Percentiles rank a stretch among this genome's conserved stretches.
phyloP scores from a whole-genome alignment of 1,284 basidiomycete species.

The Tausonia pullulans region DNA sequence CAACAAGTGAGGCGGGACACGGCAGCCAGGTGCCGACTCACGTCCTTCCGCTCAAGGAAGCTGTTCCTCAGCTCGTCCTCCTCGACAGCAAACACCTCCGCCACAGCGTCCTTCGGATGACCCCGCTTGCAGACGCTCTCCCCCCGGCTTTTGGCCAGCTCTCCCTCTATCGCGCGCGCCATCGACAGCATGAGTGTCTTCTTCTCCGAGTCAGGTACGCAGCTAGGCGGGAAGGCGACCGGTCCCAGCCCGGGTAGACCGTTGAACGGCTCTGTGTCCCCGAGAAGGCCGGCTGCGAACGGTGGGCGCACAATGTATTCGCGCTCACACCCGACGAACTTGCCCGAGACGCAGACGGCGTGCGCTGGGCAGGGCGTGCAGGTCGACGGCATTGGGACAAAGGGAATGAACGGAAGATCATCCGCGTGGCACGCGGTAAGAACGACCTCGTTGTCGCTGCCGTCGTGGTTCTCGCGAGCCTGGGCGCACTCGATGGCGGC shows the following conservation, averaged over 20 bases:
- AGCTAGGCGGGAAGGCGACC: conserved; percentile 65
- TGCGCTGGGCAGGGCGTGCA: conserved; percentile 79
- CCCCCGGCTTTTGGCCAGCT: conserved; percentile 59
- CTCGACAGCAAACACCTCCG: conserved; percentile 21
- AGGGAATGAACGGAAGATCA: conserved; percentile 43
- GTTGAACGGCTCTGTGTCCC: conserved; percentile 43
- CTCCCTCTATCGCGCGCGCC: conserved; percentile 59
- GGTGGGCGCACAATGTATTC: conserved; percentile 58
- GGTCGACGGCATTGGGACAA: conserved; percentile 48
- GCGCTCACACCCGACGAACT: conserved; percentile 55
- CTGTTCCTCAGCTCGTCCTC: conserved; percentile 20
- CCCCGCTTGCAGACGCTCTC: conserved; percentile 52
- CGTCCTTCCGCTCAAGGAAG: conserved; percentile 20
- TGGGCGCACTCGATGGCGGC: conserved; percentile 41
- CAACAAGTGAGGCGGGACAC: neutral
- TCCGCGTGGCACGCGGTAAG: conserved; percentile 39
- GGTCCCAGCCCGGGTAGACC: conserved; percentile 68
- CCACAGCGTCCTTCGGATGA: conserved; percentile 18
- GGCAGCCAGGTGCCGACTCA: conserved; percentile 10
- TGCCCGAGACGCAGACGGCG: conserved; percentile 53
- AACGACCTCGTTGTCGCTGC: conserved; percentile 38
- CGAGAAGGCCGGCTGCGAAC: conserved; percentile 36
- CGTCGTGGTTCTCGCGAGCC: conserved; percentile 18
- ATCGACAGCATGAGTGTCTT: conserved; percentile 64
- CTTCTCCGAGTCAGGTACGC: conserved; percentile 69